Base-by-base conservation (phyloP, 257 asterid species). In the Penstemon eatonii region DNA sequence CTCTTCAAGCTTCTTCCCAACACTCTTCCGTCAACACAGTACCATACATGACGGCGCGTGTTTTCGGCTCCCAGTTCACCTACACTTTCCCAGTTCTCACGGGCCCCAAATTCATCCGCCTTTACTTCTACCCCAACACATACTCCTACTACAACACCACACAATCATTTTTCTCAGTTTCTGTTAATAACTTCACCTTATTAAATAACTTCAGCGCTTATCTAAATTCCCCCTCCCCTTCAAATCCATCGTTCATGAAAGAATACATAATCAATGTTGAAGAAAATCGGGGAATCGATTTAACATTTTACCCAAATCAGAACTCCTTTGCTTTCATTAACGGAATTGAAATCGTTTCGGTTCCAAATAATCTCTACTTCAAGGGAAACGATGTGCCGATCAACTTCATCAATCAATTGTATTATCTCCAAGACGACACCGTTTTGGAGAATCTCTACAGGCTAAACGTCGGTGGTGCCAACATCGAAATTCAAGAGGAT, bases 261-360 rank as follows among this genome's bases (percentile, higher is more conserved):
- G 83, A 79, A 7, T 79, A 72, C 58, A 5, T 88, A 4, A 37
- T 82, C 69, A 69, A 73, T 12, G 78, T 82, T n/a, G 60, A 69
- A 5, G 72, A 69, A 5, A 68, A 19, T 56, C 84, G 71, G 52
- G n/a, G 37, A 33, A 76, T 83, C 7, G 70, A 65, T 33, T n/a
- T 59, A 15, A 49, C 54, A 4, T 86, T 88, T 61, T 50, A 67
- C 9, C 90, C 90, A 0, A 46, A 68, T 19, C 60, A 68, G 1
- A 60, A 76, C 9, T 83, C 95, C 0, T 74, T 45, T 11, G 85
- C 91, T 6, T 86, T 88, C 44, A 57, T 88, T 6, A 88, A 88
- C 47, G 96, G 92, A 45, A 81, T 88, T 8, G 94, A 86, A 66
- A 75, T 89, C 3, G 81, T 89, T 19, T 89, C 96, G 0, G 60